Conservation (phyloP, 2,329 filamentous ascomycete species). For the Colletotrichum limetticola region DNA sequence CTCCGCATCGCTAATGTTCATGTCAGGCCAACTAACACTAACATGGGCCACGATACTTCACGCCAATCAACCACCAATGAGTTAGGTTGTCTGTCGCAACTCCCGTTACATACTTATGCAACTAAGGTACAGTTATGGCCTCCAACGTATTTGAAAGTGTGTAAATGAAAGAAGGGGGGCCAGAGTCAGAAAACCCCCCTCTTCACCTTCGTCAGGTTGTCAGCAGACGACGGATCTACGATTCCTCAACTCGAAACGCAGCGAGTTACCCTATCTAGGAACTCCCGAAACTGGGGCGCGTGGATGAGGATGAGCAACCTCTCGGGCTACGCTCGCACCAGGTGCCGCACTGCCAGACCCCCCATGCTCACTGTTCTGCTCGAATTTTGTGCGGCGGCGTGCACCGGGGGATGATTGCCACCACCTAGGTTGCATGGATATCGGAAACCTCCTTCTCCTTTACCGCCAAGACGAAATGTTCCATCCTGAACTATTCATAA, state of each 20-base stretch:
- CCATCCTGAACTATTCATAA: background rate
- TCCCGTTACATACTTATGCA: conserved; percentile 1
- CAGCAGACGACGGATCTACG: conserved; percentile 12
- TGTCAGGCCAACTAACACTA: conserved; percentile 2
- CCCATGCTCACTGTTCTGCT: background rate
- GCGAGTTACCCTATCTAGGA: conserved; percentile 6
- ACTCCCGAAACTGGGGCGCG: conserved; percentile 16
- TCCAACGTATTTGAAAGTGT: conserved; percentile 17
- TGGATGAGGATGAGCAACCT: background rate
- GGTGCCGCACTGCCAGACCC: too few species aligned
- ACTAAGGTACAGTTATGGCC: background rate
- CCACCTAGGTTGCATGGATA: background rate
- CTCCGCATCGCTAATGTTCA: conserved; percentile 9
- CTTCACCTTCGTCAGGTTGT: background rate
- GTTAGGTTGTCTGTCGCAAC: conserved; percentile 8
- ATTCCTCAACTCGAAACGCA: conserved; percentile 32
- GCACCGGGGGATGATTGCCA: background rate
- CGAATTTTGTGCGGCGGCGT: background rate
- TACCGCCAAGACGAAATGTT: background rate
- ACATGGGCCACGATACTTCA: background rate
- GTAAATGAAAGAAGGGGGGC: background rate
- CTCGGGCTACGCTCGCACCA: background rate
- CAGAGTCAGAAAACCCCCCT: background rate
- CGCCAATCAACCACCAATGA: background rate
- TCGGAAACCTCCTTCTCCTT: background rate